phyloP scores from a whole-genome alignment of 2,329 filamentous ascomycete species.

The Sporothrix inflata region DNA sequence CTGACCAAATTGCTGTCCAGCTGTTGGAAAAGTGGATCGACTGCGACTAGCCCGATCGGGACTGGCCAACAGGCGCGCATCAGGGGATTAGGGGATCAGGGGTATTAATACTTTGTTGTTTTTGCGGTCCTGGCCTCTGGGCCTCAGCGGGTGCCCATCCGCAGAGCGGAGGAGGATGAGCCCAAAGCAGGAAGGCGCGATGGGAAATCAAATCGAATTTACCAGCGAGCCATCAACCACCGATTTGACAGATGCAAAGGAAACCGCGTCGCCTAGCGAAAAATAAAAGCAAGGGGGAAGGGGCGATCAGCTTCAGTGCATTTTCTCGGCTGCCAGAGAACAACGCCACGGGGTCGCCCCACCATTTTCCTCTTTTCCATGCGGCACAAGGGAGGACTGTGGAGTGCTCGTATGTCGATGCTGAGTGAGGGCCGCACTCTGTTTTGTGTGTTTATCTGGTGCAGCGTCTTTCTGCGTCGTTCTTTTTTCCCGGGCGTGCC shows the following conservation, averaged over 20 bases:
- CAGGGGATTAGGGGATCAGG: constrained; percentile 18
- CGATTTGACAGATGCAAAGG: not conserved
- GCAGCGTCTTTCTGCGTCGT: not conserved
- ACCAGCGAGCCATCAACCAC: too few relatives aligned
- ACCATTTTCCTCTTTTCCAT: not conserved
- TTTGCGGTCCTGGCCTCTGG: not conserved
- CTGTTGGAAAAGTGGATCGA: constrained; percentile 4
- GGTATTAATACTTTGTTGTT: not conserved
- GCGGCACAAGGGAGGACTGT: not conserved
- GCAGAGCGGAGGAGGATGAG: not conserved
- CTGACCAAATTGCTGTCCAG: not conserved
- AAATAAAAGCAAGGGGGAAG: not conserved
- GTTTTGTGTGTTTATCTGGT: not conserved
- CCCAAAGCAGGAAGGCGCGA: not conserved
- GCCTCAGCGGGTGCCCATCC: not conserved
- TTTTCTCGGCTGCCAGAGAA: not conserved
- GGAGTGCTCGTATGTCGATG: not conserved
- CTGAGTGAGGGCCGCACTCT: not conserved
- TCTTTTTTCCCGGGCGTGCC: constrained; percentile 6
- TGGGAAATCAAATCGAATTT: not conserved
- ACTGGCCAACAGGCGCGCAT: constrained; percentile 1
- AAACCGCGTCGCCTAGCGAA: not conserved
- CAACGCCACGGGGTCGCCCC: constrained; percentile 2
- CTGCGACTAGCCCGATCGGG: constrained; percentile 22
- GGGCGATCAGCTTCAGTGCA: not conserved